Percentiles rank a stretch among this genome's conserved stretches.
Evolutionary conservation across 208 protist species (phyloP).

Genomic region (Crithidia brevicula): DNA sequence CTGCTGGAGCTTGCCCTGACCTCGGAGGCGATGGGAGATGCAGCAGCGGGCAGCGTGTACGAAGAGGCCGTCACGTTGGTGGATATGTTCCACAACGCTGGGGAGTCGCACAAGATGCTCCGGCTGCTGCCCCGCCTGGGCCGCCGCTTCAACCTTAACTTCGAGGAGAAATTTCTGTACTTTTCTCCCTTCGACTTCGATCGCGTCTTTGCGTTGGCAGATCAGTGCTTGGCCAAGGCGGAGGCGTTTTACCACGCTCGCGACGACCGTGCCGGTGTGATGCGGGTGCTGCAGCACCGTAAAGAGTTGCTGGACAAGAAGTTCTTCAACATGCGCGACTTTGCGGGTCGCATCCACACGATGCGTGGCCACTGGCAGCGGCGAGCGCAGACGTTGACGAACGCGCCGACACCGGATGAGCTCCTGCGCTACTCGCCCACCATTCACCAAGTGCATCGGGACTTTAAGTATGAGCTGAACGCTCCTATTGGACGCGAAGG

Average conservation of each 20-base stretch:
- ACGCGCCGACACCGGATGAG: slow-evolving; percentile 88
- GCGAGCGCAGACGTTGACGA: slow-evolving; percentile 69
- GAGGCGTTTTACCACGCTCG: slow-evolving; percentile 55
- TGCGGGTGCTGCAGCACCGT: slow-evolving; percentile 78
- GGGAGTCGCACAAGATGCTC: slow-evolving; percentile 87
- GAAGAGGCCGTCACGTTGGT: slow-evolving; percentile 80
- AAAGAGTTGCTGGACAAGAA: slow-evolving; percentile 90
- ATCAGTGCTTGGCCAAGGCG: slow-evolving; percentile 83
- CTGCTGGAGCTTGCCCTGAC: slow-evolving; percentile 84
- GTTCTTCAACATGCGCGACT: slow-evolving; percentile 92
- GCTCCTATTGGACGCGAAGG: slow-evolving; percentile 84
- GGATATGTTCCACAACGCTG: slow-evolving; percentile 78
- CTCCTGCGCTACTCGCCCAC: slow-evolving; percentile 88
- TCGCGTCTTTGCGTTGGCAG: slow-evolving; percentile 81
- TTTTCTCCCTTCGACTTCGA: slow-evolving; percentile 91
- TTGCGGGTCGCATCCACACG: slow-evolving; percentile 89
- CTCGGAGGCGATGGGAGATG: slow-evolving; percentile 47
- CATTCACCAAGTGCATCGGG: slow-evolving; percentile 89
- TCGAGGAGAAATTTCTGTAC: slow-evolving; percentile 91
- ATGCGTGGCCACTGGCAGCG: slow-evolving; percentile 91
- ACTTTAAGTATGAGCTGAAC: slow-evolving; percentile 88
- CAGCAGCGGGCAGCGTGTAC: slow-evolving; percentile 57
- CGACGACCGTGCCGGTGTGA: slow-evolving; percentile 52
- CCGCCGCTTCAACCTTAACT: slow-evolving; percentile 87
- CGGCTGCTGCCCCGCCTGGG: slow-evolving; percentile 80